phyloP scores from a whole-genome alignment of 164 flowering plant species.

The Saururus chinensis region DNA sequence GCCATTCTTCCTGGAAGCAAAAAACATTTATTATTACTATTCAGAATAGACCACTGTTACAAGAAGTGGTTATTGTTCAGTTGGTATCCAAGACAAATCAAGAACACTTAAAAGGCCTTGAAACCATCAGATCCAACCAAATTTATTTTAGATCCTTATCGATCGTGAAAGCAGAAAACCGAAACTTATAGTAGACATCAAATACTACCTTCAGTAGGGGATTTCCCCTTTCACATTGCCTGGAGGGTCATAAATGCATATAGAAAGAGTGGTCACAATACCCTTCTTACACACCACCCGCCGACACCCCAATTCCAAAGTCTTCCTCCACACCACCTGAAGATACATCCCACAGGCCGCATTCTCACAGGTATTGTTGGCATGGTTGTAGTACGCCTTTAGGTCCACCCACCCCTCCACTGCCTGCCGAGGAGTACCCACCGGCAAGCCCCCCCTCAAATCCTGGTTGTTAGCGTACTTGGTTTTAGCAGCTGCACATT shows the following conservation, averaged over 20 bases:
- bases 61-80: too few species aligned
- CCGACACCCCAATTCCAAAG: constrained; percentile 45
- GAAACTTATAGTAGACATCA: too few species aligned
- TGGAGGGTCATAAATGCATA: constrained; percentile 58
- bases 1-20: too few species aligned
- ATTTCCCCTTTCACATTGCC: constrained; percentile 39
- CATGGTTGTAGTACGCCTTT: constrained; percentile 32
- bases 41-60: too few species aligned
- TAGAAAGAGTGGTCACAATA: constrained; percentile 17
- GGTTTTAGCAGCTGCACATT: constrained; percentile 36
- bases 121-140: too few species aligned
- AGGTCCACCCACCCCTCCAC: constrained; percentile 40
- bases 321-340: constrained; percentile 61
- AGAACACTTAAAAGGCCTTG: too few species aligned
- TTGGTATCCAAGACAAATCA: too few species aligned
- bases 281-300: constrained; percentile 33
- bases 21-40: too few species aligned
- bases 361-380: constrained; percentile 31
- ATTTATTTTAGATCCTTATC: too few species aligned
- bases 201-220: too few species aligned
- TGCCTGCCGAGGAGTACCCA: constrained; percentile 18
- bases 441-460: constrained; percentile 17
- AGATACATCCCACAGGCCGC: constrained; percentile 39
- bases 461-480: constrained; percentile 49
- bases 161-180: too few species aligned